Base-by-base conservation (phyloP, 805 yeast genomes). In the Debaryomyces hansenii region DNA sequence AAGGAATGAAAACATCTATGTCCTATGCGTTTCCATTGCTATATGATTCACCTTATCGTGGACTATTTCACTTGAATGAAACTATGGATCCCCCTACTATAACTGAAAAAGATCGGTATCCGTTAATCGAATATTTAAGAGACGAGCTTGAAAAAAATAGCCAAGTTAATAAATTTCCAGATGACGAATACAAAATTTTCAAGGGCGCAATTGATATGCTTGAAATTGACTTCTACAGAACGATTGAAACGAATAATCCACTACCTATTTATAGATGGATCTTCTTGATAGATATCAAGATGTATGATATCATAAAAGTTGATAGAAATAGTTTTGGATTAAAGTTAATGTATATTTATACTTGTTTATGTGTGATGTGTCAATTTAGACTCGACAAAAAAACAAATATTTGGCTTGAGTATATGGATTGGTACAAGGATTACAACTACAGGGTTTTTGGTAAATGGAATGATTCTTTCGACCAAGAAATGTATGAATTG, bases 261-360 rank as follows among this genome's bases (percentile, higher is more conserved):
- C 41, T 59, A 11, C 62, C 66, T 1, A 36, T 67, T 11, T 64
- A 55, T 50, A 47, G 60, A 41, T 62, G 66, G 60, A 41, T 66
- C 10, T 54, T 63, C 12, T n/a, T 58, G 14, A 14, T 62, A 6
- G 47, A 45, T 4, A 46, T 45, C 5, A 51, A 46, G 5, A 54
- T 58, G 27, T 52, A 54, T 10, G 56, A 42, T 5, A 31, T 54
- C 44, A 45, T 62, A 5, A 51, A 60, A 18, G 28, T 24, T 2
- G 35, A 50, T n/a, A 44, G 55, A 37, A 53, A 48, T 33, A 49
- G 47, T 33, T 58, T 58, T 36, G 69, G 66, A 0, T 44, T 60
- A 11, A 56, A 66, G 21, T 12, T 65, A 0, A 42, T 67, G n/a
- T 60, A 49, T 42, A 31, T 48, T 2, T 66, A 56, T 44, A 42